Evolutionary conservation across 257 asterid genomes (phyloP).

Genomic region (Solanum pinnatisectum): DNA sequence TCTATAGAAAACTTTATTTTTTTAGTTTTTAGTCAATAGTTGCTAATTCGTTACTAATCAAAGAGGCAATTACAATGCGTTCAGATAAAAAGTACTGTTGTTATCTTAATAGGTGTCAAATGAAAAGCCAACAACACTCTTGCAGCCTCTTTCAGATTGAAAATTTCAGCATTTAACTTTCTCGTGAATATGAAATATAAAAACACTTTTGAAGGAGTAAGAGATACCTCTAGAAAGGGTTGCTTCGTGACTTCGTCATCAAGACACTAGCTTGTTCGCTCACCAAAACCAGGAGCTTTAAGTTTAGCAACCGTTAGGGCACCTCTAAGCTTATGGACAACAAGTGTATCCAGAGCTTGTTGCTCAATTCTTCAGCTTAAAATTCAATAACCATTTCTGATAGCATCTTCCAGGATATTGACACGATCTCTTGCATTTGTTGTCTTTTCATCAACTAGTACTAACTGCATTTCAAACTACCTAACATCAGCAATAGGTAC

Average conservation of each 20-base stretch:
- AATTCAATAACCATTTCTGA: conserved; percentile 67
- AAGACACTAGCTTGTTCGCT: conserved; percentile 76
- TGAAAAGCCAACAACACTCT: neutral
- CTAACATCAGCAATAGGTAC: neutral
- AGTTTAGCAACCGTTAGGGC: conserved; percentile 79
- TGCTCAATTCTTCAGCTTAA: conserved; percentile 93
- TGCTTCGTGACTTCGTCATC: conserved; percentile 90
- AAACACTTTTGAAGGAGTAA: neutral
- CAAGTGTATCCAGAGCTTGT: conserved; percentile 85
- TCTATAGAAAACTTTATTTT: neutral
- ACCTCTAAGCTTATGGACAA: conserved; percentile 84
- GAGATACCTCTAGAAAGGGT: conserved; percentile 69
- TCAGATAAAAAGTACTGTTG: neutral
- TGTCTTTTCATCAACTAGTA: conserved; percentile 82
- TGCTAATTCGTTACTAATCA: neutral
- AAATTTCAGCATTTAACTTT: neutral
- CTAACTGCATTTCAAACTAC: conserved; percentile 33
- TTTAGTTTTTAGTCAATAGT: neutral
- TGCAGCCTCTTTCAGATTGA: neutral
- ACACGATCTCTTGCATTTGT: conserved; percentile 82
- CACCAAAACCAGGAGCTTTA: conserved; percentile 98
- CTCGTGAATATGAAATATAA: neutral
- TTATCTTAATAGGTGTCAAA: neutral
- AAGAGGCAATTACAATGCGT: neutral
- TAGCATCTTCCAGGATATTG: conserved; percentile 69